A percentile compares a stretch with the other conserved stretches of the same genome.
Conservation (phyloP, 1,284 basidiomycete species). For the Microstroma glucosiphilum region DNA sequence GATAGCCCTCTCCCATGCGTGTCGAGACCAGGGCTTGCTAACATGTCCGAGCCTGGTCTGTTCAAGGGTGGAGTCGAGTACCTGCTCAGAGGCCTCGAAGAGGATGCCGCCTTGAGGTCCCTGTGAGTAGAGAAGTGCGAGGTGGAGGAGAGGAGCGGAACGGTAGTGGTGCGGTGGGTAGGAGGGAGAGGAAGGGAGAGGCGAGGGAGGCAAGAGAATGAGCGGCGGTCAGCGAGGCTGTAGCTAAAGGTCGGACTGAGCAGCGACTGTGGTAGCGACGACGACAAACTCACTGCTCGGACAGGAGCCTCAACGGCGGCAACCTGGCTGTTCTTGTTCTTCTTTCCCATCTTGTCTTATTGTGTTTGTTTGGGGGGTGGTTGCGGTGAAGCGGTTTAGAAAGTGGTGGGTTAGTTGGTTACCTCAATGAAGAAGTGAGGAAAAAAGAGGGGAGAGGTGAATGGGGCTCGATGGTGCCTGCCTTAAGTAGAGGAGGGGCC, state of each 20-base stretch:
- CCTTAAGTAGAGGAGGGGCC: too few relatives aligned
- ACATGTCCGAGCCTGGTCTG: slow-evolving; percentile 38
- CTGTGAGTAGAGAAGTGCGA: slow-evolving; percentile 13
- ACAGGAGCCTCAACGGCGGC: slow-evolving; percentile 20
- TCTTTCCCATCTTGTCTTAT: slow-evolving; percentile 32
- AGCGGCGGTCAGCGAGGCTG: neutral
- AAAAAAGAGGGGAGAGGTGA: neutral
- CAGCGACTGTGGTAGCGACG: neutral
- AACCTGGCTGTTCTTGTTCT: slow-evolving; percentile 31
- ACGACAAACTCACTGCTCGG: slow-evolving; percentile 19
- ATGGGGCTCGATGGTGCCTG: too few relatives aligned
- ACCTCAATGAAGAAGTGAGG: slow-evolving; percentile 7
- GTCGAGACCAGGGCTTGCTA: slow-evolving; percentile 44
- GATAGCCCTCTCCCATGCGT: slow-evolving; percentile 44
- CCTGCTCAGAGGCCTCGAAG: slow-evolving; percentile 38
- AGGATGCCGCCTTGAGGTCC: slow-evolving; percentile 39
- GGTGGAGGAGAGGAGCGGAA: neutral
- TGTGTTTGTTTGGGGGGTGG: slow-evolving; percentile 9
- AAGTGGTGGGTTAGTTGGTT: slow-evolving; percentile 1
- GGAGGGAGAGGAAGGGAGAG: neutral
- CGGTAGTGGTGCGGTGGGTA: neutral
- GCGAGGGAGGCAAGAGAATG: neutral
- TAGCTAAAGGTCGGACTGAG: neutral
- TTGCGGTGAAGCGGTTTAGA: neutral
- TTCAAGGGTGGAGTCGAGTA: slow-evolving; percentile 31